Evolutionary conservation across 768 basidiomycete genomes (phyloP), one percentile per base, ranked within the genome.

Genomic region (Pholiota molesta): DNA sequence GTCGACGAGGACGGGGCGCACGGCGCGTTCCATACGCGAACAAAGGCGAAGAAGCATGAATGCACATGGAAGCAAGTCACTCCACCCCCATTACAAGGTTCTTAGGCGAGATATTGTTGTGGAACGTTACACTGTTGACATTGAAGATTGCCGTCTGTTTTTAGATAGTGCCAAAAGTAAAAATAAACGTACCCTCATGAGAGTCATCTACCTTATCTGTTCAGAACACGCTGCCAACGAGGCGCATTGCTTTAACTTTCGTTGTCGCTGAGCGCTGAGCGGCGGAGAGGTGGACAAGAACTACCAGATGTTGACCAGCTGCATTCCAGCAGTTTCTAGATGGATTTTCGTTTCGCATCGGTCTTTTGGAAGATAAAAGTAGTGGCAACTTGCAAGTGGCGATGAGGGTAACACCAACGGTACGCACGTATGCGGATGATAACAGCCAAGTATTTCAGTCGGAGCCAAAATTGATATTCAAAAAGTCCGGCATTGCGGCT

Each of bases 11-110:
- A 21, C 49, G 58, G 52, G 37, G 51, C 13, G 35, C n/a, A 39
- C 58, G 37, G 49, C 5, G 26, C 49, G 49, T 31, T 17, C 31
- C 58, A 40, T 28, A 33, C 35, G 44, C 35, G 29, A 35, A 59
- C 58, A 40, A n/a, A 33, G 26, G 44, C 35, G 29, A 35, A 59
- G 57, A 59, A 59, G 57, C 58, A 39, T 23, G 21, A 47, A 35
- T 33, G 51, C 58, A 45, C 56, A 57, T 57, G 56, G 44, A 23
- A 16, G 53, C 23, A 44, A 19, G 56, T 57, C 56, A 57, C 31
- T 47, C 40, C 56, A 57, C 56, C 42, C 31, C 3, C 10, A 35
- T 28, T 56, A 56, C n/a, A 39, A 44, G 29, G 26, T 57, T 57
- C 56, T 57, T 57, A 47, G 42, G 42, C 56, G 31, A 57, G 29